Evolutionary conservation across 139 green algal species (phyloP), one percentile per base, ranked within the genome.

Genomic region (Pleodorina starrii): DNA sequence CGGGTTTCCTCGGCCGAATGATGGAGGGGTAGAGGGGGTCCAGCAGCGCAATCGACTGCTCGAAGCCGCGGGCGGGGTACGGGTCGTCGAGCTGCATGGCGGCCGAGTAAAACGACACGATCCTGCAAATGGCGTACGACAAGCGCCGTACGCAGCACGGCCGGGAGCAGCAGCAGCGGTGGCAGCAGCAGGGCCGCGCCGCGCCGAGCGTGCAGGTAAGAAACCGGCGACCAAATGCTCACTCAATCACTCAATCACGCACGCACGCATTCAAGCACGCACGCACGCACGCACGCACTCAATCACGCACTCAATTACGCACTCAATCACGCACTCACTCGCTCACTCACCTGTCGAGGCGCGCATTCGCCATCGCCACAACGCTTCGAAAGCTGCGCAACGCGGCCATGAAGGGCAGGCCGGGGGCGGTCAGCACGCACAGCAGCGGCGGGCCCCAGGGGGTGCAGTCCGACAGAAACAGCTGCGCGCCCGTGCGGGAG

Each of bases 11-110:
- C 3, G 36, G 35, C 69, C 69, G 69, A 7, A 77, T 7, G 69
- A 77, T 48, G 32, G 69, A 77, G 1, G 32, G 25, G 32, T 77
- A 77, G 1, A 32, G 9, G 2, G 36, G 36, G 27, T 77, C 69
- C 69, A 77, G 32, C 16, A 32, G 32, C 32, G 36, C 35, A 2
- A 48, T 32, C 10, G 36, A n/a, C 1, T 2, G 21, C 35, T 77
- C 36, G 7, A 48, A 50, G 38, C 7, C 69, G 5, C 36, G 36
- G 35, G 19, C 10, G 17, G 69, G 36, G 35, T 77, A 77, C 35
- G 69, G 69, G 10, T 77, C 36, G 35, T 77, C 36, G 32, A 77
- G 69, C 69, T 77, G 69, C 69, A 77, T 77, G 35, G 69, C 36
- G 1, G 69, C 69, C 2, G 69, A 77, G 69, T 32, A 77, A 32